These are phyloP conservation scores for Geranomyces michiganensis DNA, from an alignment of 192 early-diverging fungal species.

Conservation along the genomic window DNA sequence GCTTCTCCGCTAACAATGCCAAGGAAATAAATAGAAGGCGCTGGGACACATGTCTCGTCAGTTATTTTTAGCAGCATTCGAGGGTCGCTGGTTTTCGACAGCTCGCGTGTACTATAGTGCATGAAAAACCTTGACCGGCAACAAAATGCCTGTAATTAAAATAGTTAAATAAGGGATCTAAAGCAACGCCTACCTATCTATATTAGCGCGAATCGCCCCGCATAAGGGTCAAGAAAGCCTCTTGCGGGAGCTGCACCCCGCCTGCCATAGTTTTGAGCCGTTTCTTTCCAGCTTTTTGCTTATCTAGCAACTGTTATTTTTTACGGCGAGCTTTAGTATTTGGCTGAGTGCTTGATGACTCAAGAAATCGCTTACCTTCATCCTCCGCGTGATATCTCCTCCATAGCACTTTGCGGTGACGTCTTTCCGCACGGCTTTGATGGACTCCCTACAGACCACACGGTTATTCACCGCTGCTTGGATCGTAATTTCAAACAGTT, in stretches of 20 bases:
- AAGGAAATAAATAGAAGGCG: too few relatives aligned
- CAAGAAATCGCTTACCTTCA: constrained; percentile 63
- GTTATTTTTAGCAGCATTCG: too few relatives aligned
- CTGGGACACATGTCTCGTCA: too few relatives aligned
- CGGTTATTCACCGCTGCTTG: constrained; percentile 85
- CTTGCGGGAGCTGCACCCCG: constrained; percentile 89
- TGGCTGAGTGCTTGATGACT: too few relatives aligned
- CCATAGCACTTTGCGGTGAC: constrained; percentile 98
- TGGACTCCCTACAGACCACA: constrained; percentile 82
- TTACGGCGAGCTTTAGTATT: too few relatives aligned
- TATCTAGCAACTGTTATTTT: constrained; percentile 67
- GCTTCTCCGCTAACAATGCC: too few relatives aligned
- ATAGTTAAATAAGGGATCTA: too few relatives aligned
- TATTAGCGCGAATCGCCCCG: constrained; percentile 20
- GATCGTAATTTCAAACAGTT: constrained; percentile 93
- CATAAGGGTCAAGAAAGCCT: constrained; percentile 76
- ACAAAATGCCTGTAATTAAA: too few relatives aligned
- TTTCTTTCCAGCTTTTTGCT: constrained; percentile 97
- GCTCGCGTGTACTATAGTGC: too few relatives aligned
- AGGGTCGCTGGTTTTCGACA: too few relatives aligned
- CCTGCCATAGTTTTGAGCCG: constrained; percentile 81
- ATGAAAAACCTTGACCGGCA: too few relatives aligned
- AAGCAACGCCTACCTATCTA: too few relatives aligned
- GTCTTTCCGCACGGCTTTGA: constrained; percentile 88
- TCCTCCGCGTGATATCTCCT: constrained; percentile 94